Percentiles rank a stretch among this genome's conserved stretches.
phyloP scores from a whole-genome alignment of 2,329 filamentous ascomycete genomes.

The Botrytis fabae region DNA sequence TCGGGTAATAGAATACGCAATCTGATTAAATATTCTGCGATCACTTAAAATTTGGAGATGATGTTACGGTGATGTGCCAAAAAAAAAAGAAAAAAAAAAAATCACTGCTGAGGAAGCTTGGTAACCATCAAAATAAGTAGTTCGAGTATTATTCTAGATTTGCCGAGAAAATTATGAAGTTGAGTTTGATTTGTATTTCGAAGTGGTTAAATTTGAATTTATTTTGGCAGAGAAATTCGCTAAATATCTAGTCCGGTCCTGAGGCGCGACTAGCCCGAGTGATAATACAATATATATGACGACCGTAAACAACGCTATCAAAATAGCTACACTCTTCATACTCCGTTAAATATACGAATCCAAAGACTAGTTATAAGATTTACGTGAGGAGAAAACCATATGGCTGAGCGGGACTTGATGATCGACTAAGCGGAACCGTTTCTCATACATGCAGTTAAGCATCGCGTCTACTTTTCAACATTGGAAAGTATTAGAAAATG shows the following conservation, averaged over 20 bases:
- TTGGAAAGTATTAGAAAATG: background rate
- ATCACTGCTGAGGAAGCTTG: no score
- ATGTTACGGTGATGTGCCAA: background rate
- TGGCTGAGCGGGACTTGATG: accelerated
- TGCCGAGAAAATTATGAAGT: background rate
- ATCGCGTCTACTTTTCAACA: background rate
- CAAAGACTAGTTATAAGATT: background rate
- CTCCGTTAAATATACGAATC: accelerated
- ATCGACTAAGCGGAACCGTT: background rate
- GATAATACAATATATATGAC: background rate
- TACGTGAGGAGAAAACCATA: background rate
- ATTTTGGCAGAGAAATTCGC: background rate
- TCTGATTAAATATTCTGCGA: background rate
- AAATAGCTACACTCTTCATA: background rate
- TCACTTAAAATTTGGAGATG: background rate
- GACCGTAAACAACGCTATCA: background rate
- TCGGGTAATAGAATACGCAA: background rate
- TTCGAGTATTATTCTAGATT: accelerated
- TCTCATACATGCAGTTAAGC: no score
- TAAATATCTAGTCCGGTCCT: background rate
- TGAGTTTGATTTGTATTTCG: background rate
- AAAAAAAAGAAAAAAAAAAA: no score
- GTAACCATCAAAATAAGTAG: background rate
- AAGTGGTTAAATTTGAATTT: background rate
- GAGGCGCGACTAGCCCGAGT: background rate